These are phyloP conservation scores for Talaromyces verruculosus DNA, from an alignment of 2,329 filamentous ascomycete species.

Conservation along the genomic window DNA sequence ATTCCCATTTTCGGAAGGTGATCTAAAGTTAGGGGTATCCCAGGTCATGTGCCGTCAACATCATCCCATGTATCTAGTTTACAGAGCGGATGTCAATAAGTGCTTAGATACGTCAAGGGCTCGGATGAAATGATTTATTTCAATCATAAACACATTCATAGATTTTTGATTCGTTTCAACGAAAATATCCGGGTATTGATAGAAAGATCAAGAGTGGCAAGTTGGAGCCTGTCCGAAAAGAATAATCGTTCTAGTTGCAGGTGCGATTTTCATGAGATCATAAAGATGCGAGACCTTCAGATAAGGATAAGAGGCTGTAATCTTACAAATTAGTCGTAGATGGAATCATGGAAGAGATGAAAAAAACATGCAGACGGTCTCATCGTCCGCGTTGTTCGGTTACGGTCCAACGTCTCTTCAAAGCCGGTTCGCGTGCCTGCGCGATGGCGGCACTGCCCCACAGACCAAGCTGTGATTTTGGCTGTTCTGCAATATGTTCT, in stretches of 20 bases:
- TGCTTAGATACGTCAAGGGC: too few species aligned
- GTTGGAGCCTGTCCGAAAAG: neutral
- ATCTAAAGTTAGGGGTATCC: neutral
- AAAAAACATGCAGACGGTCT: neutral
- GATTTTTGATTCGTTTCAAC: neutral
- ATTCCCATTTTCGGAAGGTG: neutral
- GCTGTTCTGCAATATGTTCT: slow-evolving; percentile 8
- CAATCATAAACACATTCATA: neutral
- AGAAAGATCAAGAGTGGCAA: neutral
- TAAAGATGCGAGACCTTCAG: neutral
- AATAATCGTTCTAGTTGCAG: neutral
- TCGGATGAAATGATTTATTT: neutral
- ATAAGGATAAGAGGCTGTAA: neutral
- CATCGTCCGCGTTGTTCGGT: slow-evolving; percentile 28
- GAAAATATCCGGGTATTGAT: neutral
- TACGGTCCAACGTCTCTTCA: slow-evolving; percentile 42
- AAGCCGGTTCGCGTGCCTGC: slow-evolving; percentile 31
- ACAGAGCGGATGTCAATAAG: too few species aligned
- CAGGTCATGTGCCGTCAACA: neutral
- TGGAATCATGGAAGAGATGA: neutral
- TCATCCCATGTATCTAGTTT: too few species aligned
- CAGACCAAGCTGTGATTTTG: slow-evolving; percentile 36
- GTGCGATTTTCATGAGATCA: neutral
- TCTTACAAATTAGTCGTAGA: neutral
- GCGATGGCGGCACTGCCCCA: slow-evolving; percentile 38